phyloP scores from a whole-genome alignment of 108 stramenopile genomes.

The Skeletonema potamos region DNA sequence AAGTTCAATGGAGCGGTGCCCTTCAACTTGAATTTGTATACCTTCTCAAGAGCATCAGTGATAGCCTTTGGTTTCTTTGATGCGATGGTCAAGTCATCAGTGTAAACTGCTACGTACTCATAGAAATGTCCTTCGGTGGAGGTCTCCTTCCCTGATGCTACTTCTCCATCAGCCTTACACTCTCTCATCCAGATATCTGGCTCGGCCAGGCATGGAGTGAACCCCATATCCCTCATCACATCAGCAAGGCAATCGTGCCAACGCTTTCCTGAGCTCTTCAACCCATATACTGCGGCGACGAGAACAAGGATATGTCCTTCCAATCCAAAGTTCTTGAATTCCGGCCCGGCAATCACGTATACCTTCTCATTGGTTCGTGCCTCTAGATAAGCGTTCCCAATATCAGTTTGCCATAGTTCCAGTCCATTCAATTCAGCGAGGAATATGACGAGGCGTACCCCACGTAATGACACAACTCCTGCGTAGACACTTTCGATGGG shows the following conservation, averaged over 20 bases:
- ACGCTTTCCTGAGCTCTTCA: slow-evolving; percentile 1
- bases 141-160: slow-evolving; percentile 23
- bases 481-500: slow-evolving; percentile 31
- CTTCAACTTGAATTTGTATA: slow-evolving; percentile 35
- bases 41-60: neutral
- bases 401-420: slow-evolving; percentile 21
- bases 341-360: neutral
- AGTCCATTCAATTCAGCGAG: slow-evolving; percentile 42
- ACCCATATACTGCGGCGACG: slow-evolving; percentile 23
- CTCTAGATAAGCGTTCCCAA: slow-evolving; percentile 32
- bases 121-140: neutral
- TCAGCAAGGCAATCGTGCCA: slow-evolving; percentile 9
- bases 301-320: slow-evolving; percentile 16
- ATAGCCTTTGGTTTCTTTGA: slow-evolving; percentile 1
- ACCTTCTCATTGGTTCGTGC: slow-evolving; percentile 18
- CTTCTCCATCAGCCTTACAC: neutral
- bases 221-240: slow-evolving; percentile 16
- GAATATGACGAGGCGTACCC: neutral
- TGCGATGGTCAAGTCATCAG: slow-evolving; percentile 1
- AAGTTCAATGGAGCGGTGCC: slow-evolving; percentile 22
- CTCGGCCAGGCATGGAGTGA: slow-evolving; percentile 33
- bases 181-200: slow-evolving; percentile 43
- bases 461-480: slow-evolving; percentile 30
- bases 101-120: slow-evolving; percentile 10
- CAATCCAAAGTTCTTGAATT: neutral